phyloP scores from a whole-genome alignment of 441 rosid genomes.

The Erysimum pusillum region DNA sequence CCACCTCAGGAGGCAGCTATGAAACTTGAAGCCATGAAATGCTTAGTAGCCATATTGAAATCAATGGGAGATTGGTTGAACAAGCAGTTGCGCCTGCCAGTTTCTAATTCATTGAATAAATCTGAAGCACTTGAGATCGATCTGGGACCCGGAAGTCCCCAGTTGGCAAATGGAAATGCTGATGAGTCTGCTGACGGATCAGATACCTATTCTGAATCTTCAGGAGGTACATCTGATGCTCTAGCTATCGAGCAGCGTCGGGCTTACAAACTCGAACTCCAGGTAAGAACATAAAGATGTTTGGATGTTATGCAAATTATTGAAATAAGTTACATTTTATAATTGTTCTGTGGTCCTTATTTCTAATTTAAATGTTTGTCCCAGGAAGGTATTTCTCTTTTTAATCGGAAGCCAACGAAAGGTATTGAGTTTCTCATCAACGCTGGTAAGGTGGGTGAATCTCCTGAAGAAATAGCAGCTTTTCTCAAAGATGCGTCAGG shows the following conservation, averaged over 20 bases:
- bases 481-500: constrained; percentile 91
- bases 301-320: constrained; percentile 18
- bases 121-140: constrained; percentile 67
- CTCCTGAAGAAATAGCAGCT: constrained; percentile 95
- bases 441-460: constrained; percentile 91
- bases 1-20: constrained; percentile 91
- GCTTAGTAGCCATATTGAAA: constrained; percentile 89
- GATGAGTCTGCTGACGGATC: constrained; percentile 85
- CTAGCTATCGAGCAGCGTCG: constrained; percentile 95
- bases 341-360: constrained; percentile 7
- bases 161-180: constrained; percentile 78
- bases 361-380: constrained; percentile 61
- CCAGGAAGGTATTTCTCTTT: constrained; percentile 99
- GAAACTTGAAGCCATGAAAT: constrained; percentile 98
- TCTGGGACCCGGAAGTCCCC: constrained; percentile 68
- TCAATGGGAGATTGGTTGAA: constrained; percentile 99
- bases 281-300: constrained; percentile 56
- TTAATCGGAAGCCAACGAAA: constrained; percentile 93
- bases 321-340: neutral
- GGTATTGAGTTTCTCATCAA: constrained; percentile 98
- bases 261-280: constrained; percentile 99
- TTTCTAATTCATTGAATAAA: constrained; percentile 68
- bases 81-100: constrained; percentile 91
- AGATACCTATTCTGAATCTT: constrained; percentile 85
- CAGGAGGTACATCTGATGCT: constrained; percentile 88